A percentile compares a stretch with the other conserved stretches of the same genome.
Evolutionary conservation across 2,329 filamentous ascomycete species (phyloP).

Genomic region (Cytospora leucostoma): DNA sequence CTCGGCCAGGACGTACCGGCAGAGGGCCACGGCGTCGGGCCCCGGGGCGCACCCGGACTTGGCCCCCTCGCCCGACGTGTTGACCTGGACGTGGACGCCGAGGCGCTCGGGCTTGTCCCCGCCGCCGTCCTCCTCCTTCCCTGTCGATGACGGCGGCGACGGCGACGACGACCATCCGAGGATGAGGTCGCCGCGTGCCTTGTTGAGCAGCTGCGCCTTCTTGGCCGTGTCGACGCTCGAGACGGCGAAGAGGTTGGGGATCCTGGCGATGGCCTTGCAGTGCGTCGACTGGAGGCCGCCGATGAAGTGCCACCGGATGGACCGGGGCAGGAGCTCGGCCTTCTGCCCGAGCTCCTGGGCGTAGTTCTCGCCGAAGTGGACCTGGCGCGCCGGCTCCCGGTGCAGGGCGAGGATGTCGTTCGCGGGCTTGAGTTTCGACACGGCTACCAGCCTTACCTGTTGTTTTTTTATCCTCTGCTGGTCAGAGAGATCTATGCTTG

Average conservation of each 20-base stretch:
- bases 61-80: conserved; percentile 82
- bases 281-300: conserved; percentile 89
- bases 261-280: conserved; percentile 81
- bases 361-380: conserved; percentile 97
- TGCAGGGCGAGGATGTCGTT: conserved; percentile 88
- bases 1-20: conserved; percentile 63
- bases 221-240: conserved; percentile 86
- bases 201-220: conserved; percentile 82
- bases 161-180: too few species aligned
- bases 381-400: conserved; percentile 57
- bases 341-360: conserved; percentile 87
- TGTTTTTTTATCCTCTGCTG: neutral
- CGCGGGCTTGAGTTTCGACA: conserved; percentile 93
- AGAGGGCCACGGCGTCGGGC: conserved; percentile 62
- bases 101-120: conserved; percentile 47
- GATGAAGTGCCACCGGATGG: conserved; percentile 94
- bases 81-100: conserved; percentile 87
- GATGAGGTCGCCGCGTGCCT: conserved; percentile 60
- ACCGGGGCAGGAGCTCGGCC: conserved; percentile 71
- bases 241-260: conserved; percentile 88
- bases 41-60: conserved; percentile 82
- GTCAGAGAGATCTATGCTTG: conserved; percentile 24
- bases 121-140: too few species aligned
- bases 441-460: conserved; percentile 83
- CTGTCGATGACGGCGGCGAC: neutral